These are phyloP conservation scores for Xylaria longipes DNA, from an alignment of 495 filamentous ascomycete species.

Conservation along the genomic window DNA sequence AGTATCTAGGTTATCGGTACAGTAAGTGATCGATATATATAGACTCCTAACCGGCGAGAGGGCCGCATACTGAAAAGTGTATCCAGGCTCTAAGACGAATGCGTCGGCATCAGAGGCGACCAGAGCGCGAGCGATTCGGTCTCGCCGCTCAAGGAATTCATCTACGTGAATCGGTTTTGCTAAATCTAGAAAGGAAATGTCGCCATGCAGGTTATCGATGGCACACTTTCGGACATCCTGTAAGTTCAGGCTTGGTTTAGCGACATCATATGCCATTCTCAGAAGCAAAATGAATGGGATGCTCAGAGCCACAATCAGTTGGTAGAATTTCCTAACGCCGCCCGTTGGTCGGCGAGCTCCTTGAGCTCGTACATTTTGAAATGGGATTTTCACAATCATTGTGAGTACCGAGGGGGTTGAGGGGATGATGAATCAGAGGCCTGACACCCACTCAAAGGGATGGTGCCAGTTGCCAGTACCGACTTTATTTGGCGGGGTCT, in stretches of 20 bases:
- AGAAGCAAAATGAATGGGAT: background rate
- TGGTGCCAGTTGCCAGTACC: too few relatives aligned
- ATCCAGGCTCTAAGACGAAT: slow-evolving; percentile 62
- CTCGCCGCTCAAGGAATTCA: background rate
- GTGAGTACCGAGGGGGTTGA: background rate
- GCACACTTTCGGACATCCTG: slow-evolving; percentile 53
- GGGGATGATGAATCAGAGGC: background rate
- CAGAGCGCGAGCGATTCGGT: slow-evolving; percentile 48
- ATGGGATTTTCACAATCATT: background rate
- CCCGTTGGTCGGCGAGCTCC: background rate
- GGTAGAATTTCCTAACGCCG: background rate
- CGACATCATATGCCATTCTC: too few relatives aligned
- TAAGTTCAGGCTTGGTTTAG: background rate
- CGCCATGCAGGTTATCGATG: slow-evolving; percentile 49
- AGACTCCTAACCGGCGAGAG: background rate
- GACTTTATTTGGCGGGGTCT: background rate
- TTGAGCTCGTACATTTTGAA: background rate
- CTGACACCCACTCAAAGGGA: too few relatives aligned
- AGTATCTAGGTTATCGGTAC: slow-evolving; percentile 44
- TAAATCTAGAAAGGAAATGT: slow-evolving; percentile 53
- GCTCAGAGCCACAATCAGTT: background rate
- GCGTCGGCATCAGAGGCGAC: slow-evolving; percentile 51
- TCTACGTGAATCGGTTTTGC: slow-evolving; percentile 44
- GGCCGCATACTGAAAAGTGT: slow-evolving; percentile 54
- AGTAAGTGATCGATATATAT: background rate